Evolutionary conservation across 169 alveolate genomes (phyloP), one percentile per base, ranked within the genome.

Genomic region (Plasmodium gonderi): DNA sequence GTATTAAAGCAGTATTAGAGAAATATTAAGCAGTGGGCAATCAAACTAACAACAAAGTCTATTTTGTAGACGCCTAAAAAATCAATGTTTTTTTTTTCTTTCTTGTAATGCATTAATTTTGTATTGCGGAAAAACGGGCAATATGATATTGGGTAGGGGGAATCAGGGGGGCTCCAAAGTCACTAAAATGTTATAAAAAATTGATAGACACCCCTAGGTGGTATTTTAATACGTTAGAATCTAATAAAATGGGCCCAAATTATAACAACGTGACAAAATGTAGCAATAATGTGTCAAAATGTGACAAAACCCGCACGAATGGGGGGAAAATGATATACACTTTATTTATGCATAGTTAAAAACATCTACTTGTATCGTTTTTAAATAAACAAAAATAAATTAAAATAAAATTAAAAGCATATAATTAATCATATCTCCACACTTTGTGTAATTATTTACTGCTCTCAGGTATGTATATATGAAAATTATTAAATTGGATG

Each of bases 131-230:
- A 60, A 60, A 4, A n/a, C 33, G 0, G 26, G n/a, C 72, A n/a
- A n/a, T 60, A n/a, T 60, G 72, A 60, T 36, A 36, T 60, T 60
- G n/a, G 72, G 26, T n/a, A n/a, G 72, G 72, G 72, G 72, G 17
- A 23, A 20, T 20, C 17, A 60, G 9, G 9, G 9, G 26, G 9
- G 26, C 17, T 36, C 17, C 11, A 36, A 36, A 36, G 38, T 60
- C 40, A 23, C 14, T 60, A 23, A 60, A 23, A 36, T 9, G 72
- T 29, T 12, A 11, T 60, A 36, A 60, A 60, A 60, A 17, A 4
- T 2, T n/a, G 33, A 36, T 60, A 14, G 36, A 60, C 36, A 23
- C 5, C 72, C 17, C n/a, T 60, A 60, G 40, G 26, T 7, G 72
- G 72, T 0, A 14, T 0, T 60, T 4, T 7, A 8, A 60, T 1